Conservation (phyloP, 1,284 basidiomycete genomes). For the Papiliotrema terrestris region DNA sequence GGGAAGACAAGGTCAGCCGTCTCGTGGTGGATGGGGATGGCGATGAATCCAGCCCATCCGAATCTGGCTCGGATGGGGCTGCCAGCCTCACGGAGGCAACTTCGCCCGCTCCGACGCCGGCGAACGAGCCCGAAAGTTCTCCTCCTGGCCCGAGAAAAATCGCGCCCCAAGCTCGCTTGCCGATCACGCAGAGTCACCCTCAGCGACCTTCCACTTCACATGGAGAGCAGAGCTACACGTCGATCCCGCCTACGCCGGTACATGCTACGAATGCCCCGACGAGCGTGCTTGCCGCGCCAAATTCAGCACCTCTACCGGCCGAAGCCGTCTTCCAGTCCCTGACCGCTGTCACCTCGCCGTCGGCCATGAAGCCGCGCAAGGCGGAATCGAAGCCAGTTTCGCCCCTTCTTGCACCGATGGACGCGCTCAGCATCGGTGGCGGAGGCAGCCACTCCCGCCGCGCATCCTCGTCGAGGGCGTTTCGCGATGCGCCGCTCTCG, state of each 20-base stretch:
- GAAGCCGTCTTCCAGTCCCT: neutral
- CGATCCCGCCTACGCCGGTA: slow-evolving; percentile 5
- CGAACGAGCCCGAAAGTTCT: slow-evolving; percentile 23
- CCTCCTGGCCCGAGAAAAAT: slow-evolving; percentile 39
- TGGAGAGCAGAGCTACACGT: slow-evolving; percentile 10
- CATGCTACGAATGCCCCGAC: slow-evolving; percentile 6
- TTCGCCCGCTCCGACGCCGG: neutral
- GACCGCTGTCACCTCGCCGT: neutral
- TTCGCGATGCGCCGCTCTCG: slow-evolving; percentile 64
- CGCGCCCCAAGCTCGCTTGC: slow-evolving; percentile 39
- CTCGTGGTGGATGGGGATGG: slow-evolving; percentile 60
- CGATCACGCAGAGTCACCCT: slow-evolving; percentile 44
- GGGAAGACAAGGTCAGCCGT: slow-evolving; percentile 80
- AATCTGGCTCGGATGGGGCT: slow-evolving; percentile 32
- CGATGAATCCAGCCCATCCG: slow-evolving; percentile 53
- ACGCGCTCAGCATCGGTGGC: slow-evolving; percentile 1
- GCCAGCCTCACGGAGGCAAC: neutral
- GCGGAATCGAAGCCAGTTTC: slow-evolving; percentile 11
- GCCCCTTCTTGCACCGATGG: slow-evolving; percentile 23
- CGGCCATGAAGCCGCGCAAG: neutral
- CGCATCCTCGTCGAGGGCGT: slow-evolving; percentile 18
- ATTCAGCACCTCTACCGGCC: neutral
- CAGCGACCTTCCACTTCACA: slow-evolving; percentile 23
- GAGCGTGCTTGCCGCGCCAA: slow-evolving; percentile 1
- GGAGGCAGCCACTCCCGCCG: slow-evolving; percentile 22